Evolutionary conservation across 805 yeast genomes (phyloP).

Genomic region (Yamadazyma scolyti): DNA sequence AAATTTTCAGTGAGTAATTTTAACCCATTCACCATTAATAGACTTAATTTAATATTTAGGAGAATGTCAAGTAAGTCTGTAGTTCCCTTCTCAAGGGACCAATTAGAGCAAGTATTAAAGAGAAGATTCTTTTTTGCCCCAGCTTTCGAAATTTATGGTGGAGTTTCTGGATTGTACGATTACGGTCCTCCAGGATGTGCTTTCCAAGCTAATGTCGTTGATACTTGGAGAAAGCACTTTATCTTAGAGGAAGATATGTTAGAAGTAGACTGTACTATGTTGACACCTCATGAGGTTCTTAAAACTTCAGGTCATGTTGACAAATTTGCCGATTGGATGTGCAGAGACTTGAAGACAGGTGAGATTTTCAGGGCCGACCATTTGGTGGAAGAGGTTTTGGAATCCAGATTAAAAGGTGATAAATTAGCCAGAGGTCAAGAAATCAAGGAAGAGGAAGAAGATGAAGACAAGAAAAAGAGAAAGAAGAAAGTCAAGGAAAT

Average conservation of each 20-base stretch:
- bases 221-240: constrained; percentile 96
- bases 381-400: constrained; percentile 95
- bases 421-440: constrained; percentile 89
- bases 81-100: constrained; percentile 72
- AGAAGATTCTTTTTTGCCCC: constrained; percentile 98
- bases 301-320: constrained; percentile 99
- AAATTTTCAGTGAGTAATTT: too few relatives aligned
- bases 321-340: constrained; percentile 99
- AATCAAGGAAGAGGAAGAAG: constrained; percentile 51
- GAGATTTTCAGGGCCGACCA: constrained; percentile 99
- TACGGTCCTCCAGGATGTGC: constrained; percentile 99
- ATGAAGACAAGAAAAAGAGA: constrained; percentile 66
- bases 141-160: constrained; percentile 95
- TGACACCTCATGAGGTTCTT: constrained; percentile 95
- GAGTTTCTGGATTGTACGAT: constrained; percentile 96
- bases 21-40: not conserved
- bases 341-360: constrained; percentile 91
- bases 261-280: constrained; percentile 97
- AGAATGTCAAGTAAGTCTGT: constrained; percentile 11
- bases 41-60: too few relatives aligned
- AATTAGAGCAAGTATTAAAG: constrained; percentile 84
- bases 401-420: constrained; percentile 94
- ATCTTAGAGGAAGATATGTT: constrained; percentile 97
- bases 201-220: constrained; percentile 91
- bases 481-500: constrained; percentile 94